Percentiles rank a stretch among this genome's conserved stretches.
Conservation (phyloP, 371 early-diverging fungal genomes). For the Saksenaea vasiformis region DNA sequence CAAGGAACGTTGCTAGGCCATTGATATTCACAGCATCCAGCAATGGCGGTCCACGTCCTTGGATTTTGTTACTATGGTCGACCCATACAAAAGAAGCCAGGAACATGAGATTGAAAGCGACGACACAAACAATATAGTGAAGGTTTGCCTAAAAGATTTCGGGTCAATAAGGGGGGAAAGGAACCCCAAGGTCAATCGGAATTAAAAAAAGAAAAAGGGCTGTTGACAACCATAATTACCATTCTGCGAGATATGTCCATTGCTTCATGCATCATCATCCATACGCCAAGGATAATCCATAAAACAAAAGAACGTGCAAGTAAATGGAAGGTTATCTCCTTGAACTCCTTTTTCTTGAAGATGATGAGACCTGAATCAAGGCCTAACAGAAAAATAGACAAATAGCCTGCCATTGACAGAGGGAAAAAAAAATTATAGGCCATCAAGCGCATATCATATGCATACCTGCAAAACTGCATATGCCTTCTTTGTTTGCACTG, state of each 20-base stretch:
- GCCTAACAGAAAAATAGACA: slow-evolving; percentile 77
- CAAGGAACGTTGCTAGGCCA: slow-evolving; percentile 80
- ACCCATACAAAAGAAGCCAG: slow-evolving; percentile 56
- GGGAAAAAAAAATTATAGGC: background rate
- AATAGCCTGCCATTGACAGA: slow-evolving; percentile 62
- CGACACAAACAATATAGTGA: slow-evolving; percentile 76
- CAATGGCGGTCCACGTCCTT: slow-evolving; percentile 51
- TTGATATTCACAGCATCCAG: slow-evolving; percentile 77
- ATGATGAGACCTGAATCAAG: slow-evolving; percentile 58
- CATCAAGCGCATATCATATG: background rate
- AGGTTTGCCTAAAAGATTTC: slow-evolving; percentile 63
- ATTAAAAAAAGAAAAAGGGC: background rate
- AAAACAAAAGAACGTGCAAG: slow-evolving; percentile 7
- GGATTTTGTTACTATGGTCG: slow-evolving; percentile 37
- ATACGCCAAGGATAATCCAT: slow-evolving; percentile 41
- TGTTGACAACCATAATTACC: slow-evolving; percentile 45
- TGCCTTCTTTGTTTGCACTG: slow-evolving; percentile 92
- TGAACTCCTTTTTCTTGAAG: slow-evolving; percentile 16
- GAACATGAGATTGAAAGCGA: slow-evolving; percentile 65
- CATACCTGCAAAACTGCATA: slow-evolving; percentile 77
- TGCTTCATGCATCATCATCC: slow-evolving; percentile 21
- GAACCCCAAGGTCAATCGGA: background rate
- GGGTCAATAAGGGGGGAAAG: background rate
- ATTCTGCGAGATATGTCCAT: slow-evolving; percentile 67
- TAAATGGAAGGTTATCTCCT: slow-evolving; percentile 17